These are phyloP conservation scores for Emmonsiellopsis sp. DNA, from an alignment of 2,329 filamentous ascomycete species.

Conservation along the genomic window DNA sequence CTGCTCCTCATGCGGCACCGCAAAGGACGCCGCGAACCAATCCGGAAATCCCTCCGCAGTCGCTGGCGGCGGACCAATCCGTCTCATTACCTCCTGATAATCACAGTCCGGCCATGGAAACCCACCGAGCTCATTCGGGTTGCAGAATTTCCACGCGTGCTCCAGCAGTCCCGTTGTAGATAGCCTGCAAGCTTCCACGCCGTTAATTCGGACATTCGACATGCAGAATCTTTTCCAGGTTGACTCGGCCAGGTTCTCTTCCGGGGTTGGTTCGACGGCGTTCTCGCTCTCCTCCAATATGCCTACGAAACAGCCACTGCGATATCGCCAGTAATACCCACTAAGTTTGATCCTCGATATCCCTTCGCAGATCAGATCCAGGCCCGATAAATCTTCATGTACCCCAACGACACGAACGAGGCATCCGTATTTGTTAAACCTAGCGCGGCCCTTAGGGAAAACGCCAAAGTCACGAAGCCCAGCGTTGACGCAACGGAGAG, in stretches of 20 bases:
- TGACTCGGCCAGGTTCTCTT: neutral
- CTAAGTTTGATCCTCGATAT: too few relatives aligned
- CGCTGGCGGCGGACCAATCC: conserved; percentile 67
- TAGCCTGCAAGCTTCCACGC: neutral
- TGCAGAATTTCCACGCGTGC: conserved; percentile 57
- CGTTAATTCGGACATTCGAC: too few relatives aligned
- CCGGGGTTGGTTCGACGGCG: conserved; percentile 5
- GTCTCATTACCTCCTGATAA: conserved; percentile 57
- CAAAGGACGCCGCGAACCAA: conserved; percentile 80
- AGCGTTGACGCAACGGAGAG: too few relatives aligned
- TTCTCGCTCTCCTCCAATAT: too few relatives aligned
- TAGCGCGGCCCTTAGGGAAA: too few relatives aligned
- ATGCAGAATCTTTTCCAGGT: conserved; percentile 3
- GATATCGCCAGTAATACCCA: too few relatives aligned
- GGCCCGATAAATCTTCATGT: too few relatives aligned
- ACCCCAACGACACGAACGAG: too few relatives aligned
- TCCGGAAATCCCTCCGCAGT: conserved; percentile 75
- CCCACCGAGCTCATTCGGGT: conserved; percentile 56
- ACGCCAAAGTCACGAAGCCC: too few relatives aligned
- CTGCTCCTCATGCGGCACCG: conserved; percentile 68
- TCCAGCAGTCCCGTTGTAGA: conserved; percentile 47
- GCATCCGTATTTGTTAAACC: too few relatives aligned
- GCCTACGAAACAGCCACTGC: too few relatives aligned
- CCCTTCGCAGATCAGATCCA: too few relatives aligned
- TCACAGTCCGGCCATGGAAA: conserved; percentile 54